A percentile compares a stretch with the other conserved stretches of the same genome.
phyloP scores from a whole-genome alignment of 2,329 filamentous ascomycete species.

The Xylaria multiplex region DNA sequence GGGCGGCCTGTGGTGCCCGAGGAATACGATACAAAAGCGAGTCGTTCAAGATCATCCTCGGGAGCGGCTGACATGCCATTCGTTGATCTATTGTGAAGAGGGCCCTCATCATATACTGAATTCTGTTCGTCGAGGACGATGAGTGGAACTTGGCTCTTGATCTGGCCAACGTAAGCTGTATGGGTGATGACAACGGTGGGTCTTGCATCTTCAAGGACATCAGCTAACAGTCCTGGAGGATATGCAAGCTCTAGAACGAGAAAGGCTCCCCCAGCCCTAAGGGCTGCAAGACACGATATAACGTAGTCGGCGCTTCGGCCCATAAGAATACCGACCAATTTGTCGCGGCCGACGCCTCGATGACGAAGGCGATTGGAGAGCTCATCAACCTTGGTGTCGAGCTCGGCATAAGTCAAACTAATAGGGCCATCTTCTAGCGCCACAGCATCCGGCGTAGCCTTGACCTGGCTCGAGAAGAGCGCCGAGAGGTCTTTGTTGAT shows the following conservation, averaged over 20 bases:
- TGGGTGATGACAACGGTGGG: slow-evolving; percentile 78
- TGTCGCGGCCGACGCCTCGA: slow-evolving; percentile 77
- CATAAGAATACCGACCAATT: slow-evolving; percentile 78
- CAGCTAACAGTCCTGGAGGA: slow-evolving; percentile 75
- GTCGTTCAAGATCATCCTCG: slow-evolving; percentile 75
- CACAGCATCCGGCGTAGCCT: slow-evolving; percentile 72
- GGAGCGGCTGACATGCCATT: slow-evolving; percentile 62
- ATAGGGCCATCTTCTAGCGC: slow-evolving; percentile 76
- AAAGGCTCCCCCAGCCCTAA: slow-evolving; percentile 82
- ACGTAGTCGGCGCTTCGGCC: slow-evolving; percentile 82
- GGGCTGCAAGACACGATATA: slow-evolving; percentile 79
- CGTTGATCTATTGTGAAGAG: slow-evolving; percentile 50
- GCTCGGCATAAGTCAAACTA: slow-evolving; percentile 76
- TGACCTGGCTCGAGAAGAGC: slow-evolving; percentile 75
- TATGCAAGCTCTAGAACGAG: slow-evolving; percentile 84
- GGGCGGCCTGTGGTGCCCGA: slow-evolving; percentile 78
- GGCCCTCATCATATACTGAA: slow-evolving; percentile 42
- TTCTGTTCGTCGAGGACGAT: slow-evolving; percentile 69
- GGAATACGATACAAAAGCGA: slow-evolving; percentile 84
- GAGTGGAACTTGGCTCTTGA: slow-evolving; percentile 70
- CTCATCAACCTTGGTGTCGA: slow-evolving; percentile 73
- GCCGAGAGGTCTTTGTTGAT: slow-evolving; percentile 76
- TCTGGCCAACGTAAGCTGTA: slow-evolving; percentile 69
- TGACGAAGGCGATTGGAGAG: slow-evolving; percentile 71
- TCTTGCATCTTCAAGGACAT: slow-evolving; percentile 79